Evolutionary conservation across 495 filamentous ascomycete genomes (phyloP).

Genomic region (Rhizodiscina lignyota): DNA sequence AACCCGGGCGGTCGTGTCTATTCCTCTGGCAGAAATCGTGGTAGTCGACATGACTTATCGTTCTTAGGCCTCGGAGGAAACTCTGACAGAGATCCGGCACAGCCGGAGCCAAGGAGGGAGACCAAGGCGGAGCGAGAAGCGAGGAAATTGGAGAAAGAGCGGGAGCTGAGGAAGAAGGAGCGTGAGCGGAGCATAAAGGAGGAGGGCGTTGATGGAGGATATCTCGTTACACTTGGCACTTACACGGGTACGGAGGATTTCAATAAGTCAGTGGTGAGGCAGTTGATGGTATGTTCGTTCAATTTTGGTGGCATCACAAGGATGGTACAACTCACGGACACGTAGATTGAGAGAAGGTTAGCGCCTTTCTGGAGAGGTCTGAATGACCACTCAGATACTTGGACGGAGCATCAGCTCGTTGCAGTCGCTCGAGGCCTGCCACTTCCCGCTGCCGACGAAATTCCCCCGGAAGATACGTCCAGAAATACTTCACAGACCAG

Average conservation of each 20-base stretch:
- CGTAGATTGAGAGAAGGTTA: conserved; percentile 74
- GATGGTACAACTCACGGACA: conserved; percentile 2
- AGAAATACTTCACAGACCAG: conserved; percentile 22
- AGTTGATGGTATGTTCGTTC: conserved; percentile 57
- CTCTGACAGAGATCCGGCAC: conserved; percentile 10
- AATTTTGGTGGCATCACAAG: not conserved
- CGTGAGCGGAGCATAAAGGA: conserved; percentile 84
- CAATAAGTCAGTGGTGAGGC: conserved; percentile 75
- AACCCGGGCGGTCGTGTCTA: too few relatives aligned
- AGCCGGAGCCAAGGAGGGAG: conserved; percentile 32
- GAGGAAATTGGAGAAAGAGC: conserved; percentile 68
- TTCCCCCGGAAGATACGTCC: conserved; percentile 45
- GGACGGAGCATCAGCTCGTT: conserved; percentile 87
- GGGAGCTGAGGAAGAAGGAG: conserved; percentile 54
- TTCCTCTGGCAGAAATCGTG: conserved; percentile 12
- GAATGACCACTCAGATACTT: conserved; percentile 72
- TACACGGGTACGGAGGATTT: conserved; percentile 90
- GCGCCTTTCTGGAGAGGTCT: conserved; percentile 93
- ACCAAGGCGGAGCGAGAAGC: conserved; percentile 86
- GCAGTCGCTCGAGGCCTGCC: conserved; percentile 75
- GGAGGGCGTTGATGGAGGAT: conserved; percentile 88
- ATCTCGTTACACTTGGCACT: conserved; percentile 81
- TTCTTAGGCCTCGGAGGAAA: conserved; percentile 18
- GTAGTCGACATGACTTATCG: conserved; percentile 20
- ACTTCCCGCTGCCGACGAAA: conserved; percentile 69